A percentile compares a stretch with the other conserved stretches of the same genome.
Conservation (phyloP, 2,329 filamentous ascomycete species). For the Arthrobotrys sinensis region DNA sequence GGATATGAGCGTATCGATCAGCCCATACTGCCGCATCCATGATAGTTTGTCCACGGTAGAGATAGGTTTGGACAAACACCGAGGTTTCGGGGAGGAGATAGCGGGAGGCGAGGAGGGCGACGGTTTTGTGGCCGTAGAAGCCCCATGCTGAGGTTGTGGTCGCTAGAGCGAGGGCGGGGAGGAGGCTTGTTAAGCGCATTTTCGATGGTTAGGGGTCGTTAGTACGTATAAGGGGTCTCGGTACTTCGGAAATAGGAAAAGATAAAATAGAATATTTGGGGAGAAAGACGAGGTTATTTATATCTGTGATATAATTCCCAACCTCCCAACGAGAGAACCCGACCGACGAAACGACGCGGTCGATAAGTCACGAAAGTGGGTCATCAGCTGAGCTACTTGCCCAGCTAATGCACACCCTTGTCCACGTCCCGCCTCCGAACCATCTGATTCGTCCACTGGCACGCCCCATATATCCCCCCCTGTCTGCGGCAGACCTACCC, state of each 20-base stretch:
- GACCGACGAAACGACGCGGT: neutral
- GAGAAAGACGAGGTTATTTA: neutral
- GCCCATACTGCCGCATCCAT: slow-evolving; percentile 78
- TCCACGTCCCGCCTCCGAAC: neutral
- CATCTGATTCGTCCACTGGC: slow-evolving; percentile 7
- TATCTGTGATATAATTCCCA: neutral
- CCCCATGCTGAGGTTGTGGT: slow-evolving; percentile 60
- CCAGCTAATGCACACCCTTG: slow-evolving; percentile 11
- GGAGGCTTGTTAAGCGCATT: slow-evolving; percentile 28
- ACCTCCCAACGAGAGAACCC: neutral
- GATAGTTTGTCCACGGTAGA: slow-evolving; percentile 74
- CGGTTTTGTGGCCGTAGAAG: slow-evolving; percentile 76
- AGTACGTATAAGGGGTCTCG: no score
- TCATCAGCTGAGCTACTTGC: slow-evolving; percentile 4
- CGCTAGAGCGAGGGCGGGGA: neutral
- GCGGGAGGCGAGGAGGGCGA: slow-evolving; percentile 76
- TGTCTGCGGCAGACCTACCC: neutral
- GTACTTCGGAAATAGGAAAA: no score
- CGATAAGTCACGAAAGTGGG: neutral
- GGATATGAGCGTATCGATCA: slow-evolving; percentile 77
- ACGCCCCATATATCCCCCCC: neutral
- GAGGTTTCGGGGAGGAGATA: slow-evolving; percentile 75
- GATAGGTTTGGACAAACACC: slow-evolving; percentile 73
- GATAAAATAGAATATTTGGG: no score
- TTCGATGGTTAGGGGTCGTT: neutral